Evolutionary conservation across 768 basidiomycete species (phyloP).

Genomic region (Auricularia sp.): DNA sequence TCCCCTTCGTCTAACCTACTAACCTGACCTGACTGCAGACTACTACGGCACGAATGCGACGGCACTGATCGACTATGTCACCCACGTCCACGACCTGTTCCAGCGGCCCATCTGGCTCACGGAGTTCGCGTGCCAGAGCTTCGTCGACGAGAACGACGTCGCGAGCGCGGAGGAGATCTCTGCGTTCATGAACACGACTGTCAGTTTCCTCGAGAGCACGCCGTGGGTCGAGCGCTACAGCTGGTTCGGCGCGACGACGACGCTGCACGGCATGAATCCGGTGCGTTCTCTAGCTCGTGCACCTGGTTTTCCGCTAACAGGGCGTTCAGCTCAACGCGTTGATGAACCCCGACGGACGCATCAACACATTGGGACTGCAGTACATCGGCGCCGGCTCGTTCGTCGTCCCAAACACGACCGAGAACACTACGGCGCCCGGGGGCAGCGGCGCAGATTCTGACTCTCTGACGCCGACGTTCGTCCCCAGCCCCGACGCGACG

Average conservation of each 20-base stretch:
- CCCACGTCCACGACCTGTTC: slow-evolving; percentile 42
- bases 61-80: slow-evolving; percentile 40
- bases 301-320: not conserved
- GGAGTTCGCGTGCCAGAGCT: slow-evolving; percentile 43
- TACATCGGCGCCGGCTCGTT: slow-evolving; percentile 26
- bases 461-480: not conserved
- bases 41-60: slow-evolving; percentile 49
- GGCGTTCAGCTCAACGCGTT: slow-evolving; percentile 31
- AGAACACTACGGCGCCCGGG: not conserved
- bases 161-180: slow-evolving; percentile 26
- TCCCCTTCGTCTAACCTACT: slow-evolving; percentile 1
- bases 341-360: slow-evolving; percentile 31
- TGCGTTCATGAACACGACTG: slow-evolving; percentile 40
- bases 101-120: slow-evolving; percentile 48
- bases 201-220: slow-evolving; percentile 42
- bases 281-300: slow-evolving; percentile 17
- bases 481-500: not conserved
- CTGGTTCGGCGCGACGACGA: slow-evolving; percentile 50
- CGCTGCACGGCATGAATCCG: slow-evolving; percentile 38
- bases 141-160: slow-evolving; percentile 7
- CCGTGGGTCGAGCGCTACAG: slow-evolving; percentile 48
- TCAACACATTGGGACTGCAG: slow-evolving; percentile 38
- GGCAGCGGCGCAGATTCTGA: not conserved
- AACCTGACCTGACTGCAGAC: slow-evolving; percentile 17
- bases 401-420: not conserved